A percentile compares a stretch with the other conserved stretches of the same genome.
phyloP scores from a whole-genome alignment of 805 yeast species.

The Monosporozyma aerobia region DNA sequence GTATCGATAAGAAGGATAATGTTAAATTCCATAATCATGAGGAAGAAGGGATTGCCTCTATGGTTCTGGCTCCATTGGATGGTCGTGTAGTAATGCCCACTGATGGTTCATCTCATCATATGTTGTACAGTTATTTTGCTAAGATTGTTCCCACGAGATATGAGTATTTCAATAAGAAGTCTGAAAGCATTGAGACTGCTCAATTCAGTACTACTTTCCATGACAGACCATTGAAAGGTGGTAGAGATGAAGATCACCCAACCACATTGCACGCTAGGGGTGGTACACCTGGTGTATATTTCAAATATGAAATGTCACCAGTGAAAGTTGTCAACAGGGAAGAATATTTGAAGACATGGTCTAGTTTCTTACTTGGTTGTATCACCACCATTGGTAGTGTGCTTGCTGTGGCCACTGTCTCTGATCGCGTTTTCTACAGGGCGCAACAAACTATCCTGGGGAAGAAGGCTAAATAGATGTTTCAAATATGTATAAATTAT shows the following conservation, averaged over 20 bases:
- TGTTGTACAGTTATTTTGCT: conserved; percentile 66
- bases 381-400: conserved; percentile 91
- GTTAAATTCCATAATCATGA: background rate
- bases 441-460: conserved; percentile 62
- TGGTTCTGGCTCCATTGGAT: conserved; percentile 57
- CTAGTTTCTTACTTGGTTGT: conserved; percentile 71
- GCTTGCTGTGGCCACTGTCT: conserved; percentile 79
- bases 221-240: conserved; percentile 77
- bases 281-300: conserved; percentile 84
- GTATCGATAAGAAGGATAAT: conserved; percentile 6
- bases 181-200: conserved; percentile 53
- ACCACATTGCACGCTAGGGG: conserved; percentile 74
- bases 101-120: conserved; percentile 41
- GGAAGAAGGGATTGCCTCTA: conserved; percentile 15
- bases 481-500: no score
- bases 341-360: conserved; percentile 58
- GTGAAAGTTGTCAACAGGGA: conserved; percentile 83
- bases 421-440: conserved; percentile 82
- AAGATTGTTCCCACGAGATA: conserved; percentile 87
- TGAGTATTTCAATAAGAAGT: conserved; percentile 49
- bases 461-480: conserved; percentile 15
- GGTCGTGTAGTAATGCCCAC: conserved; percentile 31
- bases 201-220: conserved; percentile 86
- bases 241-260: conserved; percentile 85
- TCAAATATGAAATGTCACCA: conserved; percentile 87